A percentile compares a stretch with the other conserved stretches of the same genome.
Evolutionary conservation across 306 rosid species (phyloP).

Genomic region (Dalbergia oliveri): DNA sequence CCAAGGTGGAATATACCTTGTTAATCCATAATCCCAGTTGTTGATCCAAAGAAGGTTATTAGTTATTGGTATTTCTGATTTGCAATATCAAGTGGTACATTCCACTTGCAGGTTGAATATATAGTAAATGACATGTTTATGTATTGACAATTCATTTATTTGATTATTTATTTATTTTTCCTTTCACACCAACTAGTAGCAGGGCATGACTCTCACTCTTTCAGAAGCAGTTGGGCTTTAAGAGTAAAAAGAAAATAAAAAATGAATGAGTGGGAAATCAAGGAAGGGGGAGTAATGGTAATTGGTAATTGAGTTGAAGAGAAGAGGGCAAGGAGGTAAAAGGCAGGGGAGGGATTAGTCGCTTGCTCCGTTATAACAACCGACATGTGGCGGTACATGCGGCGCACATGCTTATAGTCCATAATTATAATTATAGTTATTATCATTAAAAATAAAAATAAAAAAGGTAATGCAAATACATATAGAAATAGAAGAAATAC

Average conservation of each 20-base stretch:
- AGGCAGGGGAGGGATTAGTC: not conserved
- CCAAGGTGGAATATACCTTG: not conserved
- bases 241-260: not conserved
- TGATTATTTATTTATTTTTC: too few species aligned
- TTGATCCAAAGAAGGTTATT: not conserved
- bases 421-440: not conserved
- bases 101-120: not conserved
- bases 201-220: not conserved
- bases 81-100: not conserved
- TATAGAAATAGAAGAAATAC: not conserved
- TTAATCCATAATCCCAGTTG: not conserved
- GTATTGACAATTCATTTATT: not conserved
- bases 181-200: too few species aligned
- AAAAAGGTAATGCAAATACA: not conserved
- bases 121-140: not conserved
- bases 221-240: not conserved
- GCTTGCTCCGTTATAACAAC: constrained; percentile 35
- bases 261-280: not conserved
- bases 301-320: not conserved
- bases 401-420: constrained; percentile 57
- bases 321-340: constrained; percentile 46
- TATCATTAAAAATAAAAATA: not conserved
- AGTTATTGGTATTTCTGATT: not conserved
- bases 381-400: constrained; percentile 65
- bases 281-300: constrained; percentile 9